A percentile compares a stretch with the other conserved stretches of the same genome.
phyloP scores from a whole-genome alignment of 495 filamentous ascomycete genomes.

The Neurospora sp. region DNA sequence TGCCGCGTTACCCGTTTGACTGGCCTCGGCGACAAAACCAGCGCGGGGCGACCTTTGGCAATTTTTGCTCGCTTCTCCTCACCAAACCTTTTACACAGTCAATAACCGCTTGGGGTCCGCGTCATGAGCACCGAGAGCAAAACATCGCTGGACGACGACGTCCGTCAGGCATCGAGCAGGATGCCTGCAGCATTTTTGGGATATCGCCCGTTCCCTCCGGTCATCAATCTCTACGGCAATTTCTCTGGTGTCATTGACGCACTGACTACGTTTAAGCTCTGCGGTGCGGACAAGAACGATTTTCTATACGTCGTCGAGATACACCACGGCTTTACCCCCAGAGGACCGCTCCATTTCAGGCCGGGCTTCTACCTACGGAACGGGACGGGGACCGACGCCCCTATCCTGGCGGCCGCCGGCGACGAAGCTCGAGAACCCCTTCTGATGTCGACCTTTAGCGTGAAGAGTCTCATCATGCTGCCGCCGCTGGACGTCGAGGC shows the following conservation, averaged over 20 bases:
- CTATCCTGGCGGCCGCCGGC: slow-evolving; percentile 7
- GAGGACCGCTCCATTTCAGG: slow-evolving; percentile 2
- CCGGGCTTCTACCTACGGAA: slow-evolving; percentile 7
- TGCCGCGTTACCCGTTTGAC: neutral
- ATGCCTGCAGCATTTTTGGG: neutral
- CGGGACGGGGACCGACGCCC: neutral
- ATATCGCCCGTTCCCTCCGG: slow-evolving; percentile 5
- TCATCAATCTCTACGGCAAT: slow-evolving; percentile 10
- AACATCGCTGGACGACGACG: neutral
- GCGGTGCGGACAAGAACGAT: neutral
- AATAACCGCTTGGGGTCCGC: neutral
- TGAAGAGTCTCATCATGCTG: slow-evolving; percentile 1
- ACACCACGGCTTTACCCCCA: neutral
- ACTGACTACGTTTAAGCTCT: slow-evolving; percentile 3
- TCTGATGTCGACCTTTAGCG: neutral
- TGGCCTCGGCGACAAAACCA: neutral
- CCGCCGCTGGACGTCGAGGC: neutral
- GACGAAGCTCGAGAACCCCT: neutral
- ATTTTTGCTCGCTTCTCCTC: neutral
- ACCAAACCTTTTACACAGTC: neutral
- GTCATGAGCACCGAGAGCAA: neutral
- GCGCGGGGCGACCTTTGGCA: neutral
- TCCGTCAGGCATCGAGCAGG: neutral
- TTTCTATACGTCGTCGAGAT: slow-evolving; percentile 3
- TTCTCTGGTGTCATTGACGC: neutral